These are phyloP conservation scores for Yamadazyma songkhlaensis DNA, from an alignment of 1,139 yeast species.

Conservation along the genomic window DNA sequence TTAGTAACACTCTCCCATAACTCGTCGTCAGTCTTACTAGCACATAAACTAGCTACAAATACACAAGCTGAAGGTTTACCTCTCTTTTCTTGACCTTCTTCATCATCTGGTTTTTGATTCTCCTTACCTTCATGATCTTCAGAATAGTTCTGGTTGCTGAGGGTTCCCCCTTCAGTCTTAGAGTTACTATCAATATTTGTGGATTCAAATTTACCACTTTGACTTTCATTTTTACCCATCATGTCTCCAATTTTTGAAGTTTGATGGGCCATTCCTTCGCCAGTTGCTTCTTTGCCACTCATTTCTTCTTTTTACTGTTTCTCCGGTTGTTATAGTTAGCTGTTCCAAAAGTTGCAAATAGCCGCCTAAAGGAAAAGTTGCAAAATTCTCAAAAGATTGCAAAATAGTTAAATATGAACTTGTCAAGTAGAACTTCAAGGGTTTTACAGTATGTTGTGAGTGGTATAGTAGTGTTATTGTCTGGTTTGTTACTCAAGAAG, in stretches of 20 bases:
- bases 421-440: slow-evolving; percentile 6
- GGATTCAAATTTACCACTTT: too few relatives aligned
- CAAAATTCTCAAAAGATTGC: background rate
- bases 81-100: background rate
- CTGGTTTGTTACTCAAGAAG: slow-evolving; percentile 6
- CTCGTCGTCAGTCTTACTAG: slow-evolving; percentile 64
- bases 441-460: slow-evolving; percentile 6
- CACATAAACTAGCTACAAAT: slow-evolving; percentile 79
- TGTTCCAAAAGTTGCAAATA: too few relatives aligned
- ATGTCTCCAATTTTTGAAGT: too few relatives aligned
- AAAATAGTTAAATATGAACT: background rate
- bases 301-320: background rate
- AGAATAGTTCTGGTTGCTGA: too few relatives aligned
- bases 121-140: background rate
- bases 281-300: too few relatives aligned
- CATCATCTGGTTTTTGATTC: background rate
- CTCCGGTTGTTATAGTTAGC: too few relatives aligned
- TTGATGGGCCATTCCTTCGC: background rate
- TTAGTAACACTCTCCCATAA: slow-evolving; percentile 64
- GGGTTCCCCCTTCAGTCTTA: too few relatives aligned
- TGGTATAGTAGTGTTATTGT: slow-evolving; percentile 3
- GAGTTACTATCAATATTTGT: too few relatives aligned
- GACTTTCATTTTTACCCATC: too few relatives aligned
- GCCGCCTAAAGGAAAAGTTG: too few relatives aligned
- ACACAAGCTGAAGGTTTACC: slow-evolving; percentile 78